These are phyloP conservation scores for Cladosporium oxysporum DNA, from an alignment of 2,329 filamentous ascomycete genomes.

Conservation along the genomic window DNA sequence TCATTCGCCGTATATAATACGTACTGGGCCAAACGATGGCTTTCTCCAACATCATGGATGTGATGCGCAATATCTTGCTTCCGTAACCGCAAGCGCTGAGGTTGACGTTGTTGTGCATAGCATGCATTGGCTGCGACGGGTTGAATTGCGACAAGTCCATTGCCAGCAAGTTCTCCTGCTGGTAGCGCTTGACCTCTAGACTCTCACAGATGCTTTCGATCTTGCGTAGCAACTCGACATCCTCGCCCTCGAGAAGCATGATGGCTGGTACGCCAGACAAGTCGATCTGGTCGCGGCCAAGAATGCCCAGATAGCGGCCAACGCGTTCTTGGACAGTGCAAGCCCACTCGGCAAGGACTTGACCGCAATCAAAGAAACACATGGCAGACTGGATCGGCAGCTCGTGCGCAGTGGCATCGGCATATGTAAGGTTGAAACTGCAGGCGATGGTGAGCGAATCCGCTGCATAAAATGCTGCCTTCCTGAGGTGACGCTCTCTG, in stretches of 20 bases:
- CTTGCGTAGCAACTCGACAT: conserved; percentile 80
- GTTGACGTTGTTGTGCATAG: conserved; percentile 41
- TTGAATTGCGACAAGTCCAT: conserved; percentile 48
- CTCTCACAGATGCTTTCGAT: conserved; percentile 75
- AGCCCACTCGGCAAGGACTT: conserved; percentile 92
- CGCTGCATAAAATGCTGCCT: conserved; percentile 92
- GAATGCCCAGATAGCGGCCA: conserved; percentile 82
- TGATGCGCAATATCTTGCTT: conserved; percentile 79
- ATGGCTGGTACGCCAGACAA: conserved; percentile 78
- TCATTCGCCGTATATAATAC: conserved; percentile 35
- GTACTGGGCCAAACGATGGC: conserved; percentile 90
- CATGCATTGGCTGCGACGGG: conserved; percentile 49
- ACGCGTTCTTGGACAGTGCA: conserved; percentile 91
- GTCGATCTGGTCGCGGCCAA: conserved; percentile 81
- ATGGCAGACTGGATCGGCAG: conserved; percentile 87
- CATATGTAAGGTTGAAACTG: conserved; percentile 80
- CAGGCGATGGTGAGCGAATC: conserved; percentile 89
- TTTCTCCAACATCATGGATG: conserved; percentile 83
- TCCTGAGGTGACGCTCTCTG: conserved; percentile 83
- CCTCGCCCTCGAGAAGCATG: conserved; percentile 89
- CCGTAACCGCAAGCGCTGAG: conserved; percentile 71
- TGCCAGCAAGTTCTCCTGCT: conserved; percentile 55
- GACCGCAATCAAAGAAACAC: conserved; percentile 90
- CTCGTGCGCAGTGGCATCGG: conserved; percentile 79
- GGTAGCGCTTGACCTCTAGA: conserved; percentile 72